A percentile compares a stretch with the other conserved stretches of the same genome.
Conservation (phyloP, 2,329 filamentous ascomycete genomes). For the Fusarium humuli region DNA sequence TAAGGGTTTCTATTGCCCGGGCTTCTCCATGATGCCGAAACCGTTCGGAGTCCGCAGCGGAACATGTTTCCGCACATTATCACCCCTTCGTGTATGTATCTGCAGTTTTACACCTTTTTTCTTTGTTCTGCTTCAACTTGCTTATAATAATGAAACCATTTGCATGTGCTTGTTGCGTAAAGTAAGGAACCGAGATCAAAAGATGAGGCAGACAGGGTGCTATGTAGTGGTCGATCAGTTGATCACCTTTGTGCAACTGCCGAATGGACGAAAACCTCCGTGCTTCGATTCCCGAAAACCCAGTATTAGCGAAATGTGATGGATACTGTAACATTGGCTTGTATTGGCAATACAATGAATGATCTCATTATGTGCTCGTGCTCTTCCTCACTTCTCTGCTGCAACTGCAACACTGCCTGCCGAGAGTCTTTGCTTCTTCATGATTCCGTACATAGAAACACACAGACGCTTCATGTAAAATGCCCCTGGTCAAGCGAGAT, state of each 20-base stretch:
- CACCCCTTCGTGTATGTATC: slow-evolving; percentile 16
- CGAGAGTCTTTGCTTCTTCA: not conserved
- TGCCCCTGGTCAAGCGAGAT: slow-evolving; percentile 1
- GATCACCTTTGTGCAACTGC: slow-evolving; percentile 25
- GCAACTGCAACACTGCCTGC: not conserved
- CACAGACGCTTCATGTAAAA: not conserved
- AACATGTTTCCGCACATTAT: not conserved
- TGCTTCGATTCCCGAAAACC: slow-evolving; percentile 26
- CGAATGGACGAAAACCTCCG: slow-evolving; percentile 29
- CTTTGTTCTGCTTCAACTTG: not conserved
- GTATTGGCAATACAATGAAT: slow-evolving; percentile 3
- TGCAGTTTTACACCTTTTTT: not conserved
- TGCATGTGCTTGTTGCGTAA: slow-evolving; percentile 20
- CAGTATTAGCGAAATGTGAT: slow-evolving; percentile 17
- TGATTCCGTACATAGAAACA: not conserved
- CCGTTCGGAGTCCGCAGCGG: slow-evolving; percentile 43
- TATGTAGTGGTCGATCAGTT: slow-evolving; percentile 21
- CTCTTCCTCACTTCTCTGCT: not conserved
- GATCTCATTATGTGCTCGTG: slow-evolving; percentile 19
- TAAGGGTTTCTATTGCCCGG: slow-evolving; percentile 30
- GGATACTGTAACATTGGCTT: slow-evolving; percentile 7
- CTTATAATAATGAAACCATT: not conserved
- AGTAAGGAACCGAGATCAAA: slow-evolving; percentile 1
- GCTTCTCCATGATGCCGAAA: slow-evolving; percentile 43
- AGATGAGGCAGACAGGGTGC: not conserved